Conservation (phyloP, 768 basidiomycete species). For the Suillus cothurnatus region DNA sequence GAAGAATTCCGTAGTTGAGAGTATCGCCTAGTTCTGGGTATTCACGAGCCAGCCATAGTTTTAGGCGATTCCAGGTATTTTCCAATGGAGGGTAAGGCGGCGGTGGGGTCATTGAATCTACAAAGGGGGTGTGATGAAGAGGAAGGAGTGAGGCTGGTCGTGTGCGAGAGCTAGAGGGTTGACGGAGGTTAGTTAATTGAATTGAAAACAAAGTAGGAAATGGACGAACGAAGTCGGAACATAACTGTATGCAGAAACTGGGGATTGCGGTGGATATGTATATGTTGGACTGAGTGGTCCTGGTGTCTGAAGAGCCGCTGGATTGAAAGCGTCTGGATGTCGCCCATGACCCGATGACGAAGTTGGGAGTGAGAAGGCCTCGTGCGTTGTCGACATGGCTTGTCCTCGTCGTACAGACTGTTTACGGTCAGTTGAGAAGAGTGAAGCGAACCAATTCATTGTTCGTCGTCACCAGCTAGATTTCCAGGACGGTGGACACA, state of each 20-base stretch:
- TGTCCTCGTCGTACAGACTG: conserved; percentile 58
- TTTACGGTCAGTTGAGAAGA: conserved; percentile 56
- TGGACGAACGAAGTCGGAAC: conserved; percentile 53
- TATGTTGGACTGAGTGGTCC: conserved; percentile 56
- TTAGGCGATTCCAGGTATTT: conserved; percentile 83
- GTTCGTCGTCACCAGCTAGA: conserved; percentile 17
- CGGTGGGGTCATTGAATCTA: conserved; percentile 39
- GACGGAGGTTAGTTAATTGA: conserved; percentile 5
- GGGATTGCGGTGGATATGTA: conserved; percentile 77
- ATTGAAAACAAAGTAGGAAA: conserved; percentile 11
- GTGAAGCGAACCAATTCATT: conserved; percentile 76
- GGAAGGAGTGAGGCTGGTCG: conserved; percentile 65
- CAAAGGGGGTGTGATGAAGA: conserved; percentile 57
- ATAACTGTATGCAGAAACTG: conserved; percentile 57
- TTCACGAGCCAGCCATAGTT: conserved; percentile 77
- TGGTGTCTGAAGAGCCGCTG: conserved; percentile 52
- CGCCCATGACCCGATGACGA: conserved; percentile 59
- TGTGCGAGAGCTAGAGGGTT: conserved; percentile 39
- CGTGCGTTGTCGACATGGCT: conserved; percentile 77
- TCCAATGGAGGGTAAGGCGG: conserved; percentile 74
- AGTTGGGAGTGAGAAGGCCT: conserved; percentile 86
- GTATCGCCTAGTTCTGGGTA: conserved; percentile 97
- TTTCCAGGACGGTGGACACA: conserved; percentile 3
- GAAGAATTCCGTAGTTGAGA: conserved; percentile 87
- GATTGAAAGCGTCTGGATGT: conserved; percentile 62